These are phyloP conservation scores for Lolium multiflorum DNA, from an alignment of 176 grass and related monocot species.

Conservation along the genomic window DNA sequence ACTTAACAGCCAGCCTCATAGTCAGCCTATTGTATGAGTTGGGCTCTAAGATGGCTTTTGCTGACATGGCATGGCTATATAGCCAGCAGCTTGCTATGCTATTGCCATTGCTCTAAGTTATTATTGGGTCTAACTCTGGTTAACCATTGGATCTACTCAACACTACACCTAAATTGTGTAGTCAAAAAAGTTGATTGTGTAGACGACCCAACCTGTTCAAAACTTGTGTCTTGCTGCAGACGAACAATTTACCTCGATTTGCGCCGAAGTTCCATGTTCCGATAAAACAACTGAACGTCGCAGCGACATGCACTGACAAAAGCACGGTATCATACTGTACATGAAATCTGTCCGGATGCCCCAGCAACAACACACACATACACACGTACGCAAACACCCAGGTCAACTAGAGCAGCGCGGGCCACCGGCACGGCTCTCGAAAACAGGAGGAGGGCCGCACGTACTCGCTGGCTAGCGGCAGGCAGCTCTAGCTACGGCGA, in stretches of 20 bases:
- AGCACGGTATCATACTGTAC: neutral
- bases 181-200: too few relatives aligned
- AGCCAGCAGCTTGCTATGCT: too few relatives aligned
- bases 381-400: neutral
- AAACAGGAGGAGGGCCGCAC: neutral
- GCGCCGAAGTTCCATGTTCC: neutral
- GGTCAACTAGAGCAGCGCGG: slow-evolving; percentile 31
- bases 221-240: too few relatives aligned
- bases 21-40: neutral
- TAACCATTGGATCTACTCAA: too few relatives aligned
- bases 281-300: neutral
- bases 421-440: neutral
- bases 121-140: too few relatives aligned
- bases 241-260: neutral
- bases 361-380: neutral
- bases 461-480: neutral
- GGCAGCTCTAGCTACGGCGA: neutral
- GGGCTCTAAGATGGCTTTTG: too few relatives aligned
- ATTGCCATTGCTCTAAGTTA: too few relatives aligned
- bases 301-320: neutral
- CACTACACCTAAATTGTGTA: too few relatives aligned
- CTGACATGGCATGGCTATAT: too few relatives aligned
- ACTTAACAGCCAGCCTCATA: too few relatives aligned
- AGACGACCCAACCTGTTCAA: too few relatives aligned
- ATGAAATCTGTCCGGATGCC: too few relatives aligned